Evolutionary conservation across 768 basidiomycete genomes (phyloP), one percentile per base, ranked within the genome.

Genomic region (Collybia sp.): DNA sequence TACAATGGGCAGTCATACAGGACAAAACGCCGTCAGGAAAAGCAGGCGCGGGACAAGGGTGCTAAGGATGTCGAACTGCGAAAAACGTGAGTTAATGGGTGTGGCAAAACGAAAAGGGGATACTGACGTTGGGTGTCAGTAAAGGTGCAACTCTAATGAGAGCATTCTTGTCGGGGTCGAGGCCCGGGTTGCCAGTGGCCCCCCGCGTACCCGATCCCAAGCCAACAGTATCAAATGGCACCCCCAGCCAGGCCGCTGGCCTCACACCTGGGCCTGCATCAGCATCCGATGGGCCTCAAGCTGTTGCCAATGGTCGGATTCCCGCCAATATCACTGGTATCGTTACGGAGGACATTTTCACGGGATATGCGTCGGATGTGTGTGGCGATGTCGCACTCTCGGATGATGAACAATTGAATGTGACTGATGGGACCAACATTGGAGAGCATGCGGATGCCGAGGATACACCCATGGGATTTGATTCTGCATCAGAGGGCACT

Each of bases 311-410:
- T 17, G 15, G 20, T 44, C 18, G n/a, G 33, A 34, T 33, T 34
- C 15, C 1, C 35, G 12, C 31, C 32, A 8, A 16, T 31, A 46
- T 9, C 46, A 12, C 32, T 34, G 33, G 16, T 15, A 5, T 16
- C 18, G 11, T 10, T 43, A 30, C 20, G 30, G 20, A 3, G 12
- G 40, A 40, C 11, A 48, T 57, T 16, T 57, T 57, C 46, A 52
- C 48, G 3, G 53, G 57, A 15, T 59, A 59, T 31, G 15, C 46
- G 9, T 60, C 57, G 31, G 58, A 60, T 51, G 32, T 52, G 6
- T n/a, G n/a, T n/a, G n/a, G n/a, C n/a, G n/a, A n/a, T n/a, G n/a
- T n/a, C n/a, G n/a, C n/a, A n/a, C n/a, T n/a, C n/a, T 54, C 53
- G 33, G 49, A 55, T 19, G 51, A 52, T 44, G 32, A 42, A 13